Base-by-base conservation (phyloP, 192 early-diverging fungal genomes). In the Linnemannia exigua region DNA sequence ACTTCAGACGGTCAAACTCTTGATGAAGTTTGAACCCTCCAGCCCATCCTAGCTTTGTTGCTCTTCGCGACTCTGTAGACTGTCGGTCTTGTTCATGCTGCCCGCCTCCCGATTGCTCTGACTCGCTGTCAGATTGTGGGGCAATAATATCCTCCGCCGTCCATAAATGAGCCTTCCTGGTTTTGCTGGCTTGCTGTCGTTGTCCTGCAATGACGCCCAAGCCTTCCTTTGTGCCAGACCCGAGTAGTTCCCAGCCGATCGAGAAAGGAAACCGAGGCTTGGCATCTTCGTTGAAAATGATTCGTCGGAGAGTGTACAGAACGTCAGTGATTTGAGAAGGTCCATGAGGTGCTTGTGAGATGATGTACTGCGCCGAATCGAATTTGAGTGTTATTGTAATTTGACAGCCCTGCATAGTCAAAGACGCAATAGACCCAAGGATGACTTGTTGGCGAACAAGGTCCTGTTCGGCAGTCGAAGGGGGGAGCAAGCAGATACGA, bases 1-100 rank as follows among this genome's bases (percentile, higher is more conserved):
- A 82, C 8, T 70, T 22, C 33, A 89, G 68, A 15, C 88, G 67
- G 19, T 77, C 63, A 78, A 86, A 89, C 46, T 89, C 88, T n/a
- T 79, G 46, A 8, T 47, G 33, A 41, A 89, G 78, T 35, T 79
- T 33, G 44, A 84, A 89, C 36, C 86, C 88, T n/a, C 70, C 84
- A 20, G 76, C 63, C 88, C 88, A 89, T 12, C 88, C 88, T 1
- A 89, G 70, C 25, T 33, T 61, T 46, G 16, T 54, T 20, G 33
- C n/a, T 36, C 3, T 15, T 7, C 19, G 35, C 14, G 38, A 16
- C 33, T 31, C 4, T 68, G 46, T 33, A 35, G 6, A 33, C 19
- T n/a, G 35, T 61, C 46, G 19, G 5, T 31, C 37, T 22, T 35
- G 9, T 17, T 58, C 28, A 52, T 54, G 70, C 8, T 54, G 31